A percentile compares a stretch with the other conserved stretches of the same genome.
phyloP scores from a whole-genome alignment of 257 asterid species.

The Lantana camara region DNA sequence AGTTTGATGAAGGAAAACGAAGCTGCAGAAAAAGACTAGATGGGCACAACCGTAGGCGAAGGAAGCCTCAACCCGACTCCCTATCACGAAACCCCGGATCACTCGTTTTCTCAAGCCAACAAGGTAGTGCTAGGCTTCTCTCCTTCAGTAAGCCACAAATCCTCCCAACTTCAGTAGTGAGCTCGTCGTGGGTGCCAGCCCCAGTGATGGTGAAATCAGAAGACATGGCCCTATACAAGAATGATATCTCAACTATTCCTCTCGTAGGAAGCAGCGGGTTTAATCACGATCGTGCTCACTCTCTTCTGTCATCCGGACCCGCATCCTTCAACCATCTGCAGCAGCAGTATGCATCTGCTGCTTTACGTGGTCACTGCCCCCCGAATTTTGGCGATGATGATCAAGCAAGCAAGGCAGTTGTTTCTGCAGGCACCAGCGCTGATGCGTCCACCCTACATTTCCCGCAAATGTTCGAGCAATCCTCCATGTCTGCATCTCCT shows the following conservation, averaged over 20 bases:
- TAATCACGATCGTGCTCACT: constrained; percentile 81
- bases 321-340: no score
- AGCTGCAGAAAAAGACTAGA: constrained; percentile 95
- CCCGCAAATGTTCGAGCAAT: constrained; percentile 53
- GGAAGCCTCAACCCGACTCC: constrained; percentile 82
- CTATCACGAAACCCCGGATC: constrained; percentile 43
- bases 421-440: constrained; percentile 37
- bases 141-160: constrained; percentile 57
- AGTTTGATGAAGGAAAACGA: constrained; percentile 86
- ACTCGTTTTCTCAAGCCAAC: constrained; percentile 46
- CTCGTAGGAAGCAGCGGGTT: constrained; percentile 35
- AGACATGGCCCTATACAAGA: constrained; percentile 38
- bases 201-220: constrained; percentile 41
- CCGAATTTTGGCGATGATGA: no score
- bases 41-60: constrained; percentile 86
- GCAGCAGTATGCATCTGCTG: no score
- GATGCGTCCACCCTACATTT: constrained; percentile 44
- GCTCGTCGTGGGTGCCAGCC: constrained; percentile 62
- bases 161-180: no score
- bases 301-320: constrained; percentile 96
- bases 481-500: no score
- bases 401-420: constrained; percentile 46
- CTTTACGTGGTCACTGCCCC: no score
- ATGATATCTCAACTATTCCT: constrained; percentile 31
- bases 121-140: constrained; percentile 51